A percentile compares a stretch with the other conserved stretches of the same genome.
Evolutionary conservation across 345 rosid genomes (phyloP).

Genomic region (Stellera chamaejasme): DNA sequence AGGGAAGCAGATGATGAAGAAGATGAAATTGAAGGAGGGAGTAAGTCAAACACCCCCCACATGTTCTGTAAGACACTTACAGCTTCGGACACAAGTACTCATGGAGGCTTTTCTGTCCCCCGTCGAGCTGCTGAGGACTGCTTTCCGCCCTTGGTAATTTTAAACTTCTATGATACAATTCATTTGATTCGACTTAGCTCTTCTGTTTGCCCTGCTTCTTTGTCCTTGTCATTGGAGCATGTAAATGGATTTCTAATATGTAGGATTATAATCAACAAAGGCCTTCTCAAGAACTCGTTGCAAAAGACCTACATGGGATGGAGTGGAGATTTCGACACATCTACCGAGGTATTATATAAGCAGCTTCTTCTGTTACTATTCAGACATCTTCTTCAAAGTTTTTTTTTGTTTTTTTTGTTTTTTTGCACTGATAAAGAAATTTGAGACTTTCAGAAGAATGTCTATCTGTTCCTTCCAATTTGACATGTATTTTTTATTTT

Average conservation of each 20-base stretch:
- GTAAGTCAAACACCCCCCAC: slow-evolving; percentile 71
- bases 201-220: background rate
- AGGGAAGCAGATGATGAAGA: slow-evolving; percentile 51
- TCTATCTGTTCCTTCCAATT: background rate
- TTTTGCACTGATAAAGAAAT: too few relatives aligned
- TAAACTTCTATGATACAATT: background rate
- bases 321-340: slow-evolving; percentile 98
- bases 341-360: slow-evolving; percentile 54
- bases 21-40: slow-evolving; percentile 51
- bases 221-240: background rate
- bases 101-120: slow-evolving; percentile 98
- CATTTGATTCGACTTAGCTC: background rate
- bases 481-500: slow-evolving; percentile 3
- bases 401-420: background rate
- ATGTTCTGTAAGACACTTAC: slow-evolving; percentile 99
- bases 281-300: slow-evolving; percentile 97
- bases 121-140: slow-evolving; percentile 99
- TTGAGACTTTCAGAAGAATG: background rate
- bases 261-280: slow-evolving; percentile 91
- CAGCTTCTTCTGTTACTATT: background rate
- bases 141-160: slow-evolving; percentile 89
- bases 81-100: slow-evolving; percentile 99
- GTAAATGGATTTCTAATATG: slow-evolving; percentile 16
- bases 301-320: slow-evolving; percentile 92
- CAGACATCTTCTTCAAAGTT: background rate